Evolutionary conservation across 176 grass and related monocot genomes (phyloP).

Genomic region (Eleusine coracana): DNA sequence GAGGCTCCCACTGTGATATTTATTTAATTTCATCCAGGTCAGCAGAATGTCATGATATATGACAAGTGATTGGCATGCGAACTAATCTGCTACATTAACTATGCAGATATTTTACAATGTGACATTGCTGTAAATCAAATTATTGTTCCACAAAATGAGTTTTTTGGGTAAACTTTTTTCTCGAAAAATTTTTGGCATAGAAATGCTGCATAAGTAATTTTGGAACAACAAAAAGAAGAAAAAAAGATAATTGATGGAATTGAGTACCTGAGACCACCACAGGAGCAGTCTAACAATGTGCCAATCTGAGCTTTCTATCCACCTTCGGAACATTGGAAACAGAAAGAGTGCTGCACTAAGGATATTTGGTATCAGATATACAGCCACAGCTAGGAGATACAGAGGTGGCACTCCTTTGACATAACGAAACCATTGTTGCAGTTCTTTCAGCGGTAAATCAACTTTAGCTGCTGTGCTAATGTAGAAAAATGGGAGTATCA

Average conservation of each 20-base stretch:
- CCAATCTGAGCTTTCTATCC: slow-evolving; percentile 94
- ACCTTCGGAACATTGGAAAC: slow-evolving; percentile 84
- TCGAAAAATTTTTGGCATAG: too few relatives aligned
- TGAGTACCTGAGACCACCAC: slow-evolving; percentile 96
- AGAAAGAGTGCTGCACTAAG: slow-evolving; percentile 68
- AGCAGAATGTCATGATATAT: too few relatives aligned
- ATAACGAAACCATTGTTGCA: slow-evolving; percentile 58
- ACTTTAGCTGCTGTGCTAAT: slow-evolving; percentile 61
- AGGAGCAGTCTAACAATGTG: slow-evolving; percentile 75
- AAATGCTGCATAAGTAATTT: slow-evolving; percentile 13
- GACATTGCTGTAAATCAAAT: neutral
- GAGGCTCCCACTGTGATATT: neutral
- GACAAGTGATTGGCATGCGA: neutral
- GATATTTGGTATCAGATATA: slow-evolving; percentile 87
- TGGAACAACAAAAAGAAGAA: neutral
- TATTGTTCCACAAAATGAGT: neutral
- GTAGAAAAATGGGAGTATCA: slow-evolving; percentile 91
- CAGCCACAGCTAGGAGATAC: slow-evolving; percentile 78
- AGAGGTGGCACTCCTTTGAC: slow-evolving; percentile 80
- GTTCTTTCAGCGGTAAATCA: slow-evolving; percentile 49
- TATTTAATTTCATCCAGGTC: neutral
- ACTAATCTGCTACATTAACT: neutral
- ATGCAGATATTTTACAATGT: neutral
- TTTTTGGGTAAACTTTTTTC: slow-evolving; percentile 1
- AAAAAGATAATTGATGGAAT: slow-evolving; percentile 17